Evolutionary conservation across 2,329 filamentous ascomycete genomes (phyloP).

Genomic region (Sarocladiaceae sp.): DNA sequence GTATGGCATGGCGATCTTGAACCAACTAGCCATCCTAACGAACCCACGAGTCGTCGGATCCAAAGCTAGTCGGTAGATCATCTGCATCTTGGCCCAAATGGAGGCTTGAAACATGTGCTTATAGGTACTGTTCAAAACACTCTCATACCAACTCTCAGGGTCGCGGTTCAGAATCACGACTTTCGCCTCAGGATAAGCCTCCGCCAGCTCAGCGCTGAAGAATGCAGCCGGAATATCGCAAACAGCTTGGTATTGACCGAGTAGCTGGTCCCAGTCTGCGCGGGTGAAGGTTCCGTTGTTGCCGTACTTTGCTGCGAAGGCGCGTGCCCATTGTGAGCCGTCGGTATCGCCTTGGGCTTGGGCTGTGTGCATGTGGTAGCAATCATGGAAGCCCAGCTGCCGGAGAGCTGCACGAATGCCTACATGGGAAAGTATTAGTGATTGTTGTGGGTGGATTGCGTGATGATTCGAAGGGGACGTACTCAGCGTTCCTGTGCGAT

Average conservation of each 20-base stretch:
- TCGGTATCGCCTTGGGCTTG: constrained; percentile 20
- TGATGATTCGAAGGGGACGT: constrained; percentile 11
- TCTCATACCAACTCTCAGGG: constrained; percentile 32
- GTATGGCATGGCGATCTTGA: constrained; percentile 20
- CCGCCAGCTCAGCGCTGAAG: constrained; percentile 32
- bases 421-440: constrained; percentile 12
- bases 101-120: constrained; percentile 8
- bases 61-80: constrained; percentile 24
- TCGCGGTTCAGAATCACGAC: constrained; percentile 35
- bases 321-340: constrained; percentile 24
- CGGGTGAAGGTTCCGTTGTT: constrained; percentile 26
- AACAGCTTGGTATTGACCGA: constrained; percentile 45
- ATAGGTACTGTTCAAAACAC: constrained; percentile 22
- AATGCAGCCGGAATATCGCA: constrained; percentile 55
- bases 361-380: constrained; percentile 31
- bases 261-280: constrained; percentile 40
- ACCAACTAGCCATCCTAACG: constrained; percentile 18
- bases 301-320: constrained; percentile 28
- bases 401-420: constrained; percentile 29
- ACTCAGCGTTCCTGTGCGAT: constrained; percentile 35
- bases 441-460: neutral
- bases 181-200: constrained; percentile 30
- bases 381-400: constrained; percentile 31
- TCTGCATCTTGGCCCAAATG: constrained; percentile 8
- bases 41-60: constrained; percentile 19